phyloP scores from a whole-genome alignment of 192 early-diverging fungal species.

The Coemansia brasiliensis region DNA sequence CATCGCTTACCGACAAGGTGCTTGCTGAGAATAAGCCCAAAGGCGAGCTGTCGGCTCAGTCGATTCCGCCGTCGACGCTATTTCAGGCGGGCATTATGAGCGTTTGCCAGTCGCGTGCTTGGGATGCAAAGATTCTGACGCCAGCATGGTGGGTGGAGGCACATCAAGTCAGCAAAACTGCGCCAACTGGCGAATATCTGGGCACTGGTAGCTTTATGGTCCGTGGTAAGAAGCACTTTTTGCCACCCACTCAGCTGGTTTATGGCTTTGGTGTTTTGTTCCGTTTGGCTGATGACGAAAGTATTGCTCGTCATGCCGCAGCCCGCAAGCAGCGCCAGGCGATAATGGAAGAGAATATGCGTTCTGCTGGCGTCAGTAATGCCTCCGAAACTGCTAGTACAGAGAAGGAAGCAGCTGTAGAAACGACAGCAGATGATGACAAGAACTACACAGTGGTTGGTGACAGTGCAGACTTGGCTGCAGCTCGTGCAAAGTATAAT shows the following conservation, averaged over 20 bases:
- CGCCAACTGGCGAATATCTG: slow-evolving; percentile 89
- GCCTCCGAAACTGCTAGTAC: neutral
- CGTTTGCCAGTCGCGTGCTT: slow-evolving; percentile 90
- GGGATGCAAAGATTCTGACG: slow-evolving; percentile 96
- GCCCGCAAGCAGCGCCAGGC: slow-evolving; percentile 61
- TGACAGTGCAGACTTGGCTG: slow-evolving; percentile 26
- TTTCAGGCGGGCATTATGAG: slow-evolving; percentile 96
- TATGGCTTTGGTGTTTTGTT: slow-evolving; percentile 98
- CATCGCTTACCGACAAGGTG: slow-evolving; percentile 13
- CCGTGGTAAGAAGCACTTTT: slow-evolving; percentile 88
- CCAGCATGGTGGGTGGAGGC: slow-evolving; percentile 92
- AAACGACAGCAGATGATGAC: slow-evolving; percentile 6
- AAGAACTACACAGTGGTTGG: slow-evolving; percentile 14
- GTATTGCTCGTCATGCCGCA: slow-evolving; percentile 68
- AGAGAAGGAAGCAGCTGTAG: neutral
- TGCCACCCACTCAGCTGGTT: slow-evolving; percentile 90
- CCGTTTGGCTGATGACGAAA: slow-evolving; percentile 77
- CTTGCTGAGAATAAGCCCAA: neutral
- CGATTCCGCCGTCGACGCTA: slow-evolving; percentile 85
- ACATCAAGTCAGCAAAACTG: slow-evolving; percentile 85
- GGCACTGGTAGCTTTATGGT: slow-evolving; percentile 92
- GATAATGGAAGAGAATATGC: slow-evolving; percentile 35
- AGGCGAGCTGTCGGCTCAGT: slow-evolving; percentile 19
- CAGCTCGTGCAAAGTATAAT: slow-evolving; percentile 54
- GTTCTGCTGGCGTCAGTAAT: slow-evolving; percentile 1